Evolutionary conservation across 1,284 basidiomycete species (phyloP).

Genomic region (Nidula niveotomentosa): DNA sequence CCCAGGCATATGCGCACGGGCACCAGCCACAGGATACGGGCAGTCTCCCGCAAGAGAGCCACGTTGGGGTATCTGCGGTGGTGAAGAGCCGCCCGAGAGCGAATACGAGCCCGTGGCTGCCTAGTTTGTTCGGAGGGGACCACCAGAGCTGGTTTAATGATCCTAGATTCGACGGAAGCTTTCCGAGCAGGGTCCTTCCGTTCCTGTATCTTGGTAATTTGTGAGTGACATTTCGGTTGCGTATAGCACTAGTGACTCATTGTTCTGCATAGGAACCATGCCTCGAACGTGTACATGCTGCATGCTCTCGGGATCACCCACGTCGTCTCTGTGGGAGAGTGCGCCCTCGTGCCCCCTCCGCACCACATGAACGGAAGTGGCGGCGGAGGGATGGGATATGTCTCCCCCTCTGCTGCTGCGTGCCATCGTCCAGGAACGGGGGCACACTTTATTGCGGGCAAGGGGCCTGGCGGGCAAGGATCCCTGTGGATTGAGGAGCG

Average conservation of each 20-base stretch:
- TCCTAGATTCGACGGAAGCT: constrained; percentile 90
- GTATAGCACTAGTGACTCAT: neutral
- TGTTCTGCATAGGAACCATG: constrained; percentile 71
- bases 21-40: no score
- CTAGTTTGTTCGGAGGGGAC: constrained; percentile 57
- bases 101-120: constrained; percentile 64
- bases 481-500: constrained; percentile 87
- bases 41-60: no score
- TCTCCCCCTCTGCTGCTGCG: constrained; percentile 10
- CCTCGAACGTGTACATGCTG: constrained; percentile 93
- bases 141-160: constrained; percentile 93
- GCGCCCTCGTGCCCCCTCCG: constrained; percentile 76
- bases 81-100: constrained; percentile 59
- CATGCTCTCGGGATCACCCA: constrained; percentile 96
- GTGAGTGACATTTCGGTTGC: constrained; percentile 41
- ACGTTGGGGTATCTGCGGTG: neutral
- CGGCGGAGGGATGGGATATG: constrained; percentile 11
- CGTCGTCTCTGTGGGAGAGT: constrained; percentile 96
- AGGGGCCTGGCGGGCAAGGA: constrained; percentile 54
- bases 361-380: constrained; percentile 24
- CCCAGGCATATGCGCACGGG: constrained; percentile 1
- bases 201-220: constrained; percentile 96
- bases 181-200: constrained; percentile 92
- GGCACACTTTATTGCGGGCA: constrained; percentile 41
- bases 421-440: constrained; percentile 24